Percentiles rank a stretch among this genome's conserved stretches.
These are phyloP conservation scores for Flagelloscypha sp. DNA, from an alignment of 768 basidiomycete species.

Conservation along the genomic window DNA sequence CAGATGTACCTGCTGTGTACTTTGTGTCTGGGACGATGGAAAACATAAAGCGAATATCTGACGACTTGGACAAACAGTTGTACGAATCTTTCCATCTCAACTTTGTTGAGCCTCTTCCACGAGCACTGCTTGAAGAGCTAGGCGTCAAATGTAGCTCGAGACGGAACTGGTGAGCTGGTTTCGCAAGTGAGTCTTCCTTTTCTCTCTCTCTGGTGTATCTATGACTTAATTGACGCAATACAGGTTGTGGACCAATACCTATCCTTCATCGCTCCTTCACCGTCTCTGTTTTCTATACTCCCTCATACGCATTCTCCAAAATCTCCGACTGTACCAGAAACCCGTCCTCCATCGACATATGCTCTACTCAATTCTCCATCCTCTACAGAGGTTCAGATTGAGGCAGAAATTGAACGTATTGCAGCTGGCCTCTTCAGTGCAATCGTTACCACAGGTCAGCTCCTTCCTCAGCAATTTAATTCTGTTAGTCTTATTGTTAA, in stretches of 20 bases:
- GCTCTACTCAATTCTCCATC: slow-evolving; percentile 84
- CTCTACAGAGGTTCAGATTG: slow-evolving; percentile 85
- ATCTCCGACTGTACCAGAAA: slow-evolving; percentile 23
- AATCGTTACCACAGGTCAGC: slow-evolving; percentile 74
- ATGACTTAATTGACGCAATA: slow-evolving; percentile 10
- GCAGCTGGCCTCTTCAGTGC: slow-evolving; percentile 89
- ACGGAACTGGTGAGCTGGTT: slow-evolving; percentile 74
- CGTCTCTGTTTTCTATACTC: slow-evolving; percentile 85
- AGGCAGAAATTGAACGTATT: slow-evolving; percentile 87
- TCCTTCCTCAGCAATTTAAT: background rate
- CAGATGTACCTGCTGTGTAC: slow-evolving; percentile 96
- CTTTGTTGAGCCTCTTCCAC: slow-evolving; percentile 87
- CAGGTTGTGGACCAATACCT: slow-evolving; percentile 95
- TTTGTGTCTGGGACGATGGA: slow-evolving; percentile 85
- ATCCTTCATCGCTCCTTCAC: slow-evolving; percentile 90
- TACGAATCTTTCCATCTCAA: slow-evolving; percentile 94
- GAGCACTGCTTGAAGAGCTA: slow-evolving; percentile 89
- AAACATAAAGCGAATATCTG: slow-evolving; percentile 86
- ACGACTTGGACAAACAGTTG: slow-evolving; percentile 81
- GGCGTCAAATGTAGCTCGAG: slow-evolving; percentile 77
- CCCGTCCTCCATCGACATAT: slow-evolving; percentile 56
- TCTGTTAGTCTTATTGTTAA: slow-evolving; percentile 3
- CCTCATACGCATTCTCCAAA: slow-evolving; percentile 38
- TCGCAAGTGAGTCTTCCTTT: slow-evolving; percentile 47
- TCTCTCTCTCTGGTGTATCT: slow-evolving; percentile 15